Evolutionary conservation across 345 rosid species (phyloP).

Genomic region (Ceriops decandra): DNA sequence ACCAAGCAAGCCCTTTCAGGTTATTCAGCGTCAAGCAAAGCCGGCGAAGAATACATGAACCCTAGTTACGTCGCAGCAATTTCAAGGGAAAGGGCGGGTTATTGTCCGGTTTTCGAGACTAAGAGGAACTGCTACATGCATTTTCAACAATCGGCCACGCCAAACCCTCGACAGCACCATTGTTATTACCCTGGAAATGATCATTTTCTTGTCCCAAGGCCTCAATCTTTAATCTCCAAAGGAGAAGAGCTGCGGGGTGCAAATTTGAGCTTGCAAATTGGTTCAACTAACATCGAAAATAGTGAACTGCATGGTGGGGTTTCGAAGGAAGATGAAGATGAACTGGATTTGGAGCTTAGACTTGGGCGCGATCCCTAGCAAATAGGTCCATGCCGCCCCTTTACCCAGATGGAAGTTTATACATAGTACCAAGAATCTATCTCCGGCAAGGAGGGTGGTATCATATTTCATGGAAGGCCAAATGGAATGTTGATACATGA

Average conservation of each 20-base stretch:
- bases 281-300: conserved; percentile 26
- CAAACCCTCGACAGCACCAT: conserved; percentile 14
- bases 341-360: conserved; percentile 83
- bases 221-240: conserved; percentile 16
- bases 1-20: conserved; percentile 21
- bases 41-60: conserved; percentile 20
- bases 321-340: conserved; percentile 45
- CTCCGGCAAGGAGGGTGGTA: background rate
- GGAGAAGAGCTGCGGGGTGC: conserved; percentile 38
- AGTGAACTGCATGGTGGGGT: conserved; percentile 16
- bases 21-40: conserved; percentile 11
- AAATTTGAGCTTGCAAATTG: conserved; percentile 52
- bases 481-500: background rate
- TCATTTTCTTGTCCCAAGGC: conserved; percentile 13
- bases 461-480: background rate
- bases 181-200: conserved; percentile 9
- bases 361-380: conserved; percentile 50
- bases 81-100: conserved; percentile 15
- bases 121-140: conserved; percentile 28
- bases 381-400: background rate
- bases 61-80: conserved; percentile 17
- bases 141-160: conserved; percentile 28
- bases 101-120: conserved; percentile 27
- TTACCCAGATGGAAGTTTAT: too few relatives aligned
- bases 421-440: background rate